Evolutionary conservation across 108 stramenopile genomes (phyloP).

Genomic region (Skeletonema costatum): DNA sequence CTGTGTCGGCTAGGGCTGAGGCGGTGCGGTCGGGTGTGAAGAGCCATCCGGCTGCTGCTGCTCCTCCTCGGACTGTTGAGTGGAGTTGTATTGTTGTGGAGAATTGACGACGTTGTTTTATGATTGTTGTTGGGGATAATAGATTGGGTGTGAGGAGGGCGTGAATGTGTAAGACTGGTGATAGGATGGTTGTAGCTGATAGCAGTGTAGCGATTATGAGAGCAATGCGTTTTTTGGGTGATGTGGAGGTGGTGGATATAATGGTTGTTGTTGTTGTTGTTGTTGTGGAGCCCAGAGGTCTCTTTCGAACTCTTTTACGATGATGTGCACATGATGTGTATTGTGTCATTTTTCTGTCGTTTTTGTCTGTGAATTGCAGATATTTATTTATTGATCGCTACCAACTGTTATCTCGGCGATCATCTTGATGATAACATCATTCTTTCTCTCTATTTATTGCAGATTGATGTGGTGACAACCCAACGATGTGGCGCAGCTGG

Average conservation of each 20-base stretch:
- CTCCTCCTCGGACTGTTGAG: neutral
- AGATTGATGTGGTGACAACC: neutral
- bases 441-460: too few relatives aligned
- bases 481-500: neutral
- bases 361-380: neutral
- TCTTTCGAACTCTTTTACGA: neutral
- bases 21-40: slow-evolving; percentile 33
- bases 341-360: neutral
- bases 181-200: neutral
- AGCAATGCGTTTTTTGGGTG: neutral
- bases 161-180: neutral
- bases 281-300: neutral
- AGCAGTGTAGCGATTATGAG: neutral
- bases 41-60: slow-evolving; percentile 16
- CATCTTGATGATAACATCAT: too few relatives aligned
- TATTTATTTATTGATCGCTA: too few relatives aligned
- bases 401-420: too few relatives aligned
- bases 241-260: neutral
- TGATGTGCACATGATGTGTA: neutral
- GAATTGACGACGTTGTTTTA: neutral
- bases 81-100: neutral
- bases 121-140: neutral
- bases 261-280: too few relatives aligned
- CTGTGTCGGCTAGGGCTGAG: slow-evolving; percentile 11
- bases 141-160: neutral